Base-by-base conservation (phyloP, 164 flowering plant species). In the Cinnamomum chago region DNA sequence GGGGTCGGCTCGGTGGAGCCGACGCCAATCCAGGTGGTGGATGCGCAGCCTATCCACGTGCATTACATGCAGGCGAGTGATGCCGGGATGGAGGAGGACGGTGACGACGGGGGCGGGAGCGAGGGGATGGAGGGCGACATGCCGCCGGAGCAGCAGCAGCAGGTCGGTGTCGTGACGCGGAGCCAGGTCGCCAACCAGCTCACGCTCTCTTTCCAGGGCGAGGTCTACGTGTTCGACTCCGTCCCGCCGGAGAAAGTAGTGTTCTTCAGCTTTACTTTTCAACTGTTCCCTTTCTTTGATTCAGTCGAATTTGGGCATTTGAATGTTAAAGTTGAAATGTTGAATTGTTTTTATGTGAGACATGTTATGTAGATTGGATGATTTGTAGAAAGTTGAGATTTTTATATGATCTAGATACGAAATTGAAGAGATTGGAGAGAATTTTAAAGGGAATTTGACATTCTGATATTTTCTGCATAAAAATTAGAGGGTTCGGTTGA, bases 161-260 rank as follows among this genome's bases (percentile, higher is more conserved):
- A 67, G 40, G 62, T 14, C 24, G 71, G 70, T 3, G 33, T 65
- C 22, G 15, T 25, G 25, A n/a, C 20, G 17, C 5, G 58, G 17
- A 23, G 58, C 64, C 68, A 60, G 62, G 67, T 51, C 14, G 50
- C 66, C 6, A 85, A 81, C 62, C 90, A 89, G 82, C 82, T 89
- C 27, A 86, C 92, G n/a, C 86, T 89, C 12, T 85, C 92, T n/a
- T 89, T 87, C 70, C 89, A 85, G 50, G 92, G 92, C 9, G 87
- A 89, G 68, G 89, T 89, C 27, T 89, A 86, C 66, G 90, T 87
- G 3, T 89, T 89, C 69, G 90, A 87, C 50, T 75, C 87, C 3
- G 89, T 89, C 18, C 78, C 88, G 13, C 83, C 88, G 1, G 90
- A 89, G 52, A 89, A 87, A 90, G 92, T 89, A 20, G 55, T 1